These are phyloP conservation scores for Bremia lactucae DNA, from an alignment of 352 stramenopile species.

Conservation along the genomic window DNA sequence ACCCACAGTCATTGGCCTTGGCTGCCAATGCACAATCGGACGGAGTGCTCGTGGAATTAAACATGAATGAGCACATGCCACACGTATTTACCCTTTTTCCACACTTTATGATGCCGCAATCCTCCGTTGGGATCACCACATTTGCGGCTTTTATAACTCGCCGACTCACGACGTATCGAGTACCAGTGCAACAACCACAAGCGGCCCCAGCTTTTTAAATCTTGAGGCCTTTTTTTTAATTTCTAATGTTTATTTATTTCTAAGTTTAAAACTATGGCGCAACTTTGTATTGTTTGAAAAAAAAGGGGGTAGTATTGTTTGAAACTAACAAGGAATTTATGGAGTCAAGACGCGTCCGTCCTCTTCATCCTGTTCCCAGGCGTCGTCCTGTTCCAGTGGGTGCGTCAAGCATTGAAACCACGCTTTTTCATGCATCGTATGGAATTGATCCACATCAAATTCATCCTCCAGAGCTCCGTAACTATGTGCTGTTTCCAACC, in stretches of 20 bases:
- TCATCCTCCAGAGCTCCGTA: conserved; percentile 72
- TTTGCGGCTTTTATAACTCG: conserved; percentile 33
- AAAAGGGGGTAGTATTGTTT: too few species aligned
- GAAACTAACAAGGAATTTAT: too few species aligned
- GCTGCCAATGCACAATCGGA: conserved; percentile 20
- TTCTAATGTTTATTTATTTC: background rate
- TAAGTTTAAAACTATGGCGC: background rate
- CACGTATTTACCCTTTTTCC: conserved; percentile 55
- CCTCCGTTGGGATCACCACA: conserved; percentile 27
- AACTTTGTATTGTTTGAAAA: too few species aligned
- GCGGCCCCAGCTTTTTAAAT: conserved; percentile 18
- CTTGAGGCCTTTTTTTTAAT: background rate
- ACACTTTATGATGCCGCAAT: conserved; percentile 34
- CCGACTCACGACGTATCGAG: conserved; percentile 13
- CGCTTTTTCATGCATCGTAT: conserved; percentile 30
- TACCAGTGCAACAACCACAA: conserved; percentile 15
- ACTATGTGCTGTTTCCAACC: conserved; percentile 69
- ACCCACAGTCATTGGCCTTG: conserved; percentile 27
- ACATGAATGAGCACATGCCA: conserved; percentile 43
- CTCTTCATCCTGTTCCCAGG: conserved; percentile 7
- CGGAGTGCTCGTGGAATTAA: conserved; percentile 25
- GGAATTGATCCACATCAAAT: conserved; percentile 52
- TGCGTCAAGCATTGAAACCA: conserved; percentile 57
- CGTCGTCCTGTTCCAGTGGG: conserved; percentile 25
- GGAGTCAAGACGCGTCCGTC: too few species aligned